Conservation (phyloP, 2,329 filamentous ascomycete genomes). For the Colletotrichum eleusines region DNA sequence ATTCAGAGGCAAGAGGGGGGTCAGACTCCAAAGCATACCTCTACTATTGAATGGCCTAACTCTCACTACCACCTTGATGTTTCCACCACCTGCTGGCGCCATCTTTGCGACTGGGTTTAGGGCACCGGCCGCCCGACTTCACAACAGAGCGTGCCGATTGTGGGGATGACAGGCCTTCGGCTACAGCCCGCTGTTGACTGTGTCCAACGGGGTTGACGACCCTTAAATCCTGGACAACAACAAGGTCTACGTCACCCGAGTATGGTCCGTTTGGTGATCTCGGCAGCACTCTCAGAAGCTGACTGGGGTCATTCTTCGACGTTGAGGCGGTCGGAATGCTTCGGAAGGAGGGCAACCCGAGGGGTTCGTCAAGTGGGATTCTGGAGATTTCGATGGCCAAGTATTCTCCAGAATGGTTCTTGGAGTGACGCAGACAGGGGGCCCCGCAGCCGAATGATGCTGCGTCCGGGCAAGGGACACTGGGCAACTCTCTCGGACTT, state of each 20-base stretch:
- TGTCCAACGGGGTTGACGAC: slow-evolving; percentile 6
- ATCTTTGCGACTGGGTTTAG: slow-evolving; percentile 55
- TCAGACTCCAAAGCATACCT: slow-evolving; percentile 68
- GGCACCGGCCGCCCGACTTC: slow-evolving; percentile 39
- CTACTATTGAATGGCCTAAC: slow-evolving; percentile 94
- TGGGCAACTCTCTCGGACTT: slow-evolving; percentile 1
- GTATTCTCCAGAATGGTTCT: slow-evolving; percentile 13
- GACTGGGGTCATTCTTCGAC: slow-evolving; percentile 21
- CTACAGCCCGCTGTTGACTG: slow-evolving; percentile 4
- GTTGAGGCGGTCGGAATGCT: slow-evolving; percentile 12
- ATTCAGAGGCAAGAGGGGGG: background rate
- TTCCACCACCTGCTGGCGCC: slow-evolving; percentile 83
- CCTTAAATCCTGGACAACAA: background rate
- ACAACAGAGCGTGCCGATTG: slow-evolving; percentile 26
- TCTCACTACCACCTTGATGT: slow-evolving; percentile 99
- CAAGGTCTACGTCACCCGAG: slow-evolving; percentile 6
- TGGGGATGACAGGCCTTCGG: slow-evolving; percentile 32
- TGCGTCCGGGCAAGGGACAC: slow-evolving; percentile 6
- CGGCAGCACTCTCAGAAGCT: slow-evolving; percentile 15
- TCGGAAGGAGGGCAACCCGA: slow-evolving; percentile 16
- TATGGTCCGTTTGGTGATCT: slow-evolving; percentile 1
- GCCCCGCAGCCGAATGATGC: slow-evolving; percentile 30
- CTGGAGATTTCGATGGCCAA: slow-evolving; percentile 27
- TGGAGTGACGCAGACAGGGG: slow-evolving; percentile 39
- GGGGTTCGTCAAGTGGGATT: slow-evolving; percentile 31